phyloP scores from a whole-genome alignment of 495 filamentous ascomycete genomes.

The Amniculicola lignicola region DNA sequence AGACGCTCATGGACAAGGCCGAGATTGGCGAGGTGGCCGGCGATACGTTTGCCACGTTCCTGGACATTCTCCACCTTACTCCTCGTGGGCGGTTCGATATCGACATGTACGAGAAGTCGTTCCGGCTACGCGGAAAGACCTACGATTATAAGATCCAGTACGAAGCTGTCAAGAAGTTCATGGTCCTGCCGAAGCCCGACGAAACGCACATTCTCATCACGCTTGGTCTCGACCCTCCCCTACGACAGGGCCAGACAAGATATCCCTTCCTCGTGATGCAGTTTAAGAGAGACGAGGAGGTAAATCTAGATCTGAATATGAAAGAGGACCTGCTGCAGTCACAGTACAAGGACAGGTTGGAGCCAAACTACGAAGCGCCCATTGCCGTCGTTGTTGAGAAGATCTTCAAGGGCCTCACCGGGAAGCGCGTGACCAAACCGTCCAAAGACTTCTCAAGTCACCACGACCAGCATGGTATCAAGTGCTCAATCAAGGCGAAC shows the following conservation, averaged over 20 bases:
- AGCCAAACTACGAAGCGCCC: conserved; percentile 84
- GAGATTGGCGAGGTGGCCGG: conserved; percentile 98
- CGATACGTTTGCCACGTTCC: conserved; percentile 94
- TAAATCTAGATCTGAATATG: conserved; percentile 94
- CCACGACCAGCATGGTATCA: conserved; percentile 90
- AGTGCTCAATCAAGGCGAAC: conserved; percentile 98
- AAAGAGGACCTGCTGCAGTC: conserved; percentile 75
- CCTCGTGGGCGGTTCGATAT: conserved; percentile 99
- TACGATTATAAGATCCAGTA: conserved; percentile 99
- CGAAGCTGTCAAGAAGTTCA: conserved; percentile 95
- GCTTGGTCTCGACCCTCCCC: conserved; percentile 89
- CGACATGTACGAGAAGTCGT: conserved; percentile 98
- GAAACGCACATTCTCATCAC: conserved; percentile 93
- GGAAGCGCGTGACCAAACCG: conserved; percentile 89
- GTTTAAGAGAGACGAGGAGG: conserved; percentile 96
- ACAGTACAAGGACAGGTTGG: conserved; percentile 86
- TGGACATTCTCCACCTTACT: conserved; percentile 95
- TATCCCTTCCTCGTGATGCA: conserved; percentile 99
- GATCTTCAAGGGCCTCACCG: conserved; percentile 88
- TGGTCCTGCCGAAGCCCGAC: conserved; percentile 95
- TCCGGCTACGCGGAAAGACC: conserved; percentile 95
- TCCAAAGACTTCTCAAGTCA: conserved; percentile 92
- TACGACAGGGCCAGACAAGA: conserved; percentile 95
- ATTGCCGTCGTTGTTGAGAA: conserved; percentile 87
- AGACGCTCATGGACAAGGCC: conserved; percentile 96